These are phyloP conservation scores for Furcasterigmium furcatum DNA, from an alignment of 2,329 filamentous ascomycete species.

Conservation along the genomic window DNA sequence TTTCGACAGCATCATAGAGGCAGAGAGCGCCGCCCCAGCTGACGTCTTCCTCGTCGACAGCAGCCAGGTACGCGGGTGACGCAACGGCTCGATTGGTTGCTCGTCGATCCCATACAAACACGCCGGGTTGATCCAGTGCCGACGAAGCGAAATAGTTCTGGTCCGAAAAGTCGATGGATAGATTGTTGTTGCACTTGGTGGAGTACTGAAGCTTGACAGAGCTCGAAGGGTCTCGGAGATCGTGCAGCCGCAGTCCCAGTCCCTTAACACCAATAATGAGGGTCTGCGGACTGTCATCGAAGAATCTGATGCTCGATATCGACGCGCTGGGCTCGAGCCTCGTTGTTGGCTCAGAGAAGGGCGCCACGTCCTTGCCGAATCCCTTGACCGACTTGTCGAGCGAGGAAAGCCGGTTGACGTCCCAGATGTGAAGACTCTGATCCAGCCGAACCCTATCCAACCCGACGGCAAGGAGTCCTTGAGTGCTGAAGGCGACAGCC, in stretches of 20 bases:
- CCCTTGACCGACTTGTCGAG: constrained; percentile 44
- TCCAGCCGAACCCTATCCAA: constrained; percentile 80
- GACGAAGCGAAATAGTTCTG: constrained; percentile 84
- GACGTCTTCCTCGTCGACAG: constrained; percentile 57
- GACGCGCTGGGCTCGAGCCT: constrained; percentile 64
- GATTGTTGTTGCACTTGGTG: constrained; percentile 65
- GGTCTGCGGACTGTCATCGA: constrained; percentile 71
- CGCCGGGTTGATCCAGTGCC: constrained; percentile 67
- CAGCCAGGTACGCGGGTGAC: constrained; percentile 52
- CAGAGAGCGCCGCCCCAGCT: constrained; percentile 61
- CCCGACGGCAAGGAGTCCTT: constrained; percentile 71
- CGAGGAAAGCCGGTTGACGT: constrained; percentile 61
- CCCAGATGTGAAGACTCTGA: constrained; percentile 79
- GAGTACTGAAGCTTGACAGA: constrained; percentile 51
- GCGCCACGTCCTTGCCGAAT: constrained; percentile 44
- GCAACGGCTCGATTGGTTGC: constrained; percentile 50
- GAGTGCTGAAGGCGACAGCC: constrained; percentile 74
- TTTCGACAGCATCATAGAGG: constrained; percentile 54
- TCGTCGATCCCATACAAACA: constrained; percentile 77
- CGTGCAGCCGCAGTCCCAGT: constrained; percentile 72
- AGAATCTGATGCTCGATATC: constrained; percentile 82
- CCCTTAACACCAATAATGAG: constrained; percentile 74
- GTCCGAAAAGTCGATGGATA: constrained; percentile 76
- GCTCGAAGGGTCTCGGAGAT: constrained; percentile 60
- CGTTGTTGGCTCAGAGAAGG: constrained; percentile 54